These are phyloP conservation scores for Cryptococcus sp. DNA, from an alignment of 1,284 basidiomycete species.

Conservation along the genomic window DNA sequence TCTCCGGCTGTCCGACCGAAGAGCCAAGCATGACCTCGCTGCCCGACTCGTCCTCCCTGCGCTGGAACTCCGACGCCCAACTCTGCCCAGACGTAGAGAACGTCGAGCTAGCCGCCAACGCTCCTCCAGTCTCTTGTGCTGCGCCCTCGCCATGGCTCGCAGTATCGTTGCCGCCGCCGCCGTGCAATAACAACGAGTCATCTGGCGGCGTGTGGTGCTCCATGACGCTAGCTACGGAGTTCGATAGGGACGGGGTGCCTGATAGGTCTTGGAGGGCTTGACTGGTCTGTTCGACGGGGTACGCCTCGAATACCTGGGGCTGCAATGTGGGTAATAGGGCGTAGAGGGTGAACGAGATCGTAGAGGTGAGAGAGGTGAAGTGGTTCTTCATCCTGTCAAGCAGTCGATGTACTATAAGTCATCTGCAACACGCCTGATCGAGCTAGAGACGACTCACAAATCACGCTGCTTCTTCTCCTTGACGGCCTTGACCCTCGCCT, in stretches of 20 bases:
- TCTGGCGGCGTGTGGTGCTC: conserved; percentile 18
- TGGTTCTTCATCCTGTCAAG: conserved; percentile 46
- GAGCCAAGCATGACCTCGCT: conserved; percentile 19
- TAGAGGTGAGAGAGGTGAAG: conserved; percentile 50
- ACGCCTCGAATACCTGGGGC: conserved; percentile 42
- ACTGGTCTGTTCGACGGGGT: conserved; percentile 45
- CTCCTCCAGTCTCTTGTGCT: too few relatives aligned
- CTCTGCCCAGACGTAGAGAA: conserved; percentile 23
- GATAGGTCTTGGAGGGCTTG: conserved; percentile 40
- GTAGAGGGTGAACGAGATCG: conserved; percentile 52
- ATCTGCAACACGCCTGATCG: too few relatives aligned
- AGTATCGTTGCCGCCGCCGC: neutral
- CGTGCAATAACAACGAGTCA: conserved; percentile 29
- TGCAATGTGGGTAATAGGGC: conserved; percentile 51
- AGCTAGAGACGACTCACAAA: conserved; percentile 28
- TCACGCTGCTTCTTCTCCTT: conserved; percentile 41
- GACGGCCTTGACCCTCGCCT: conserved; percentile 36
- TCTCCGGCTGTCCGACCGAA: conserved; percentile 23
- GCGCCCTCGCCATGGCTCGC: neutral
- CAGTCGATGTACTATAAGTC: too few relatives aligned
- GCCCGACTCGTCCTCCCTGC: conserved; percentile 14
- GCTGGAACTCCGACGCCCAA: conserved; percentile 40
- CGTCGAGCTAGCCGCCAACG: too few relatives aligned
- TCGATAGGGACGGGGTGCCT: conserved; percentile 3
- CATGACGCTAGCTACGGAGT: conserved; percentile 5